Evolutionary conservation across 1,284 basidiomycete species (phyloP), one percentile per base, ranked within the genome.

Genomic region (Cystobasidium pallidum): DNA sequence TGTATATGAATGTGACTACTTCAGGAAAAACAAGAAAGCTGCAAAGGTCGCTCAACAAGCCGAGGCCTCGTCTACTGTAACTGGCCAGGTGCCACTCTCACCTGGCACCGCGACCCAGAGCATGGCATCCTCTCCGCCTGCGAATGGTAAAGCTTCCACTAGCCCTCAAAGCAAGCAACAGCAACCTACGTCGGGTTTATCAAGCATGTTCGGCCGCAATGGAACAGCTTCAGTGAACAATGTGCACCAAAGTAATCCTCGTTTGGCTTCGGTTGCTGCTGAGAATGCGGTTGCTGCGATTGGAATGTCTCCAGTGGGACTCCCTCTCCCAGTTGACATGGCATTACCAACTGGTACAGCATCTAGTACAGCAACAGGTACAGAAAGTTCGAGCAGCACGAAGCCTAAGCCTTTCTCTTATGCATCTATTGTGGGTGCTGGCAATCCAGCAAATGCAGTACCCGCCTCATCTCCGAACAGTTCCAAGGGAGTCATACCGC

Each of bases 11-110:
- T 51, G 21, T 26, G 15, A 10, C 15, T 45, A 15, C n/a, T 51
- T 15, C 61, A 71, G 68, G 68, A 71, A 71, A 64, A 71, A 71
- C 61, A 71, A 71, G 68, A 71, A 71, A 49, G 68, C 68, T 32
- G 45, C 68, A 52, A 71, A 71, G 26, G 45, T 39, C n/a, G 41
- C 47, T 21, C 57, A 58, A 21, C 68, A 71, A 32, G 49, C 51
- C 17, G 68, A 71, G 51, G 58, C 61, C 2, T 21, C 47, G 34
- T n/a, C 28, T 19, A 2, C 17, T 36, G 36, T 54, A 21, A 17
- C 52, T 30, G 30, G 39, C 36, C 28, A 70, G 26, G 32, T 41
- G 26, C 67, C 67, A 11, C 8, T 21, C 41, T 45, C 58, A 51
- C 57, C 58, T 21, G 55, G 30, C 26, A 39, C 43, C 1, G 1